Evolutionary conservation across 1,284 basidiomycete genomes (phyloP), one percentile per base, ranked within the genome.

Genomic region (Fomes fomentarius): DNA sequence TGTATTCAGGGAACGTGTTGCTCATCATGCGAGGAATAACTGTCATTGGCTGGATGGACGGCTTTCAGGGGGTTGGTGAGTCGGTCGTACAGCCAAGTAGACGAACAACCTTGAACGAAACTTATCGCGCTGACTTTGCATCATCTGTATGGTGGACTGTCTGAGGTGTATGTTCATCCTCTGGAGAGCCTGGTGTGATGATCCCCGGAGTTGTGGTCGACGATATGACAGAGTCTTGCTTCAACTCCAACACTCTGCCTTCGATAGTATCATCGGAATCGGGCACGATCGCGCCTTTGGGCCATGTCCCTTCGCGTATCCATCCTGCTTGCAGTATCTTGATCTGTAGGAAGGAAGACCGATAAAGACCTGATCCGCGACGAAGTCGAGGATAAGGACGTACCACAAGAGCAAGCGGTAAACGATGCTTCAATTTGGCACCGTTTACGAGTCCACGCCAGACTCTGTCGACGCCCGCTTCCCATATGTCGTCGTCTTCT

Each of bases 281-380:
- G 2, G 81, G 83, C 15, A 73, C 82, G 10, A 75, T 68, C 25
- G 78, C 75, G 19, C 80, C 84, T 47, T 72, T 70, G 15, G 89
- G 89, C 89, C 89, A 91, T 37, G 85, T 89, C 37, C 82, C 76
- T 43, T 91, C 89, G 48, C 81, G 80, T 47, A 87, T 68, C 89
- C 89, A 91, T 33, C 85, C 84, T 34, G 84, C 80, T 66, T 87
- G 81, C 40, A 90, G 68, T 53, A 91, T 77, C 65, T 86, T 85
- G 61, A 90, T 78, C 89, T 91, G 40, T 5, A 30, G 24, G 33
- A 38, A 41, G 34, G 17, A 26, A 47, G 42, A 12, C 28, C 28
- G 60, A 24, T 47, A 22, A 37, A 35, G 24, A 25, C 45, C 54
- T 3, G n/a, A 28, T 52, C 14, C 10, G n/a, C 28, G 8, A 14